These are phyloP conservation scores for Hymenoscyphus infarciens DNA, from an alignment of 2,329 filamentous ascomycete species.

Conservation along the genomic window DNA sequence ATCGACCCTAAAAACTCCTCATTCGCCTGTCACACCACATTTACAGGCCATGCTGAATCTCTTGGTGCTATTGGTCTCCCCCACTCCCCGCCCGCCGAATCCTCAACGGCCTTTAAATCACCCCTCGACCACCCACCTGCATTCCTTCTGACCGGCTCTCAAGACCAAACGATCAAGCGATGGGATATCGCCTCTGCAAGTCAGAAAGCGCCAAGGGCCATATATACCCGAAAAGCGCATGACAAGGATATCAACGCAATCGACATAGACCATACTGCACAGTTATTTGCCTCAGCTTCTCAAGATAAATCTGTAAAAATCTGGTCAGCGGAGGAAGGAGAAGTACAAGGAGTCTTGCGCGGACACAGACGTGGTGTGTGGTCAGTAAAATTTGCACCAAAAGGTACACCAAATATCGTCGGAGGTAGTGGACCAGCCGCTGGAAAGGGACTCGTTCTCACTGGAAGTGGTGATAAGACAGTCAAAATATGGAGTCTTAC, in stretches of 20 bases:
- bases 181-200: slow-evolving; percentile 71
- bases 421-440: slow-evolving; percentile 69
- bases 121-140: slow-evolving; percentile 76
- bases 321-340: slow-evolving; percentile 86
- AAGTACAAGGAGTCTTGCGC: slow-evolving; percentile 83
- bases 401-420: slow-evolving; percentile 68
- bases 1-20: slow-evolving; percentile 72
- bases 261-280: slow-evolving; percentile 68
- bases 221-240: slow-evolving; percentile 91
- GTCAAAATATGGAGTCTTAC: slow-evolving; percentile 91
- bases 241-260: slow-evolving; percentile 99
- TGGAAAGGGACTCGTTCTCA: slow-evolving; percentile 78
- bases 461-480: slow-evolving; percentile 93
- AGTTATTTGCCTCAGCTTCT: slow-evolving; percentile 91
- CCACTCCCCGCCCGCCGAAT: slow-evolving; percentile 61
- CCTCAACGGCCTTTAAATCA: slow-evolving; percentile 66
- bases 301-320: slow-evolving; percentile 98
- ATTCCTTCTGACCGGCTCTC: slow-evolving; percentile 87
- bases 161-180: slow-evolving; percentile 91
- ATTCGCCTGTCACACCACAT: slow-evolving; percentile 75
- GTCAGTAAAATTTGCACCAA: slow-evolving; percentile 87
- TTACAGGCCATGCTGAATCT: slow-evolving; percentile 92
- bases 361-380: slow-evolving; percentile 95
- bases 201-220: slow-evolving; percentile 58
- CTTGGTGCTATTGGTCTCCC: slow-evolving; percentile 86